Evolutionary conservation across 306 rosid species (phyloP).

Genomic region (Lathyrus sativus): DNA sequence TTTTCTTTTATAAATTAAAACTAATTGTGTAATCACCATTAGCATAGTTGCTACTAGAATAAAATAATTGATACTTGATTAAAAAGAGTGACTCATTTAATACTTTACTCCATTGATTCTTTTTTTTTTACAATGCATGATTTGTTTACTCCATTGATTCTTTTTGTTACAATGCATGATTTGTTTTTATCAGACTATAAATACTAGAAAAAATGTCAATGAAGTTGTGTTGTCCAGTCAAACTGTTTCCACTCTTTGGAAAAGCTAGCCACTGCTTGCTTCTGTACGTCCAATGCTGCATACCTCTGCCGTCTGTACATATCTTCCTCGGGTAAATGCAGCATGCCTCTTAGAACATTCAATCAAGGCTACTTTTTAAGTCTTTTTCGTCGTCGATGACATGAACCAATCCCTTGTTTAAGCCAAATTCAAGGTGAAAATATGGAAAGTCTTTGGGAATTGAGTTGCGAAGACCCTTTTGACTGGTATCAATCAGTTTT

Average conservation of each 20-base stretch:
- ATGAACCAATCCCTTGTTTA: constrained; percentile 78
- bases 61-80: no score
- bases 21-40: no score
- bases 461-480: constrained; percentile 77
- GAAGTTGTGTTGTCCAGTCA: constrained; percentile 66
- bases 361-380: constrained; percentile 64
- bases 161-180: constrained; percentile 21
- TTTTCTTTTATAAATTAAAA: no score
- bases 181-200: background rate
- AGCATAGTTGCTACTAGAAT: no score
- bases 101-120: no score
- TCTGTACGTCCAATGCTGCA: constrained; percentile 63
- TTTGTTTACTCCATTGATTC: no score
- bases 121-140: no score
- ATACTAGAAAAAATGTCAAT: background rate
- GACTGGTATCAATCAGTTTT: constrained; percentile 77
- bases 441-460: constrained; percentile 78
- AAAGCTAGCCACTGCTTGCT: constrained; percentile 66
- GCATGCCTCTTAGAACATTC: constrained; percentile 86
- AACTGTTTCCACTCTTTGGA: constrained; percentile 64
- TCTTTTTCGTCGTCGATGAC: constrained; percentile 81
- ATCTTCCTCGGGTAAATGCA: constrained; percentile 71
- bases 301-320: constrained; percentile 70
- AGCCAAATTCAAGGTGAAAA: constrained; percentile 85
- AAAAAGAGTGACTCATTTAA: no score